phyloP scores from a whole-genome alignment of 2,329 filamentous ascomycete genomes.

The Colletotrichum sp. region DNA sequence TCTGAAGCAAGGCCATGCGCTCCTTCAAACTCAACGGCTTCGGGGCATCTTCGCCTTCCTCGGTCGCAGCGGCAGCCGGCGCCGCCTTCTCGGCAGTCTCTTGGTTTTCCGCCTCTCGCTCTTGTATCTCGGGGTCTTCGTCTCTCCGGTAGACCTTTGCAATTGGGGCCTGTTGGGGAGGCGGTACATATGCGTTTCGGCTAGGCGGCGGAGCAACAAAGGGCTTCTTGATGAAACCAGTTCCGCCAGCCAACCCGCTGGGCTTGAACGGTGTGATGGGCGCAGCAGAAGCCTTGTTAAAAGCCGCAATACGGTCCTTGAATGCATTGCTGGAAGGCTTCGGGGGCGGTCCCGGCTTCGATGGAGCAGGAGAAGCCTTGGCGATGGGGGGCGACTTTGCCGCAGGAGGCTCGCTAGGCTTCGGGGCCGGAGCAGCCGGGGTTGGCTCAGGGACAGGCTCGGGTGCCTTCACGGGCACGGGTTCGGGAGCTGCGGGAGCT shows the following conservation, averaged over 20 bases:
- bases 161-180: slow-evolving; percentile 71
- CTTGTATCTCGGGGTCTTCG: slow-evolving; percentile 78
- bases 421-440: slow-evolving; percentile 35
- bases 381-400: slow-evolving; percentile 44
- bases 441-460: slow-evolving; percentile 32
- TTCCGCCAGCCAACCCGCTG: slow-evolving; percentile 62
- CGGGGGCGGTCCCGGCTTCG: slow-evolving; percentile 66
- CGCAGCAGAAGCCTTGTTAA: slow-evolving; percentile 87
- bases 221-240: slow-evolving; percentile 90
- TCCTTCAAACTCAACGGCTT: slow-evolving; percentile 96
- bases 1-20: slow-evolving; percentile 90
- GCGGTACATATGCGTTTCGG: slow-evolving; percentile 87
- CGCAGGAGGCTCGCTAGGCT: slow-evolving; percentile 37
- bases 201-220: slow-evolving; percentile 96
- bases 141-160: slow-evolving; percentile 84
- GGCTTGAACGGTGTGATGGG: slow-evolving; percentile 93
- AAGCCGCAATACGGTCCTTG: slow-evolving; percentile 94
- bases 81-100: slow-evolving; percentile 75
- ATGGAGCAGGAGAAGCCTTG: slow-evolving; percentile 33
- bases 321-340: slow-evolving; percentile 83
- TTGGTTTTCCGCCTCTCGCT: slow-evolving; percentile 68
- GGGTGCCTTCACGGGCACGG: slow-evolving; percentile 32
- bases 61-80: slow-evolving; percentile 48
- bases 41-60: slow-evolving; percentile 72
- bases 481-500: slow-evolving; percentile 38